A percentile compares a stretch with the other conserved stretches of the same genome.
These are phyloP conservation scores for Colletotrichum paranaense DNA, from an alignment of 2,329 filamentous ascomycete genomes.

Conservation along the genomic window DNA sequence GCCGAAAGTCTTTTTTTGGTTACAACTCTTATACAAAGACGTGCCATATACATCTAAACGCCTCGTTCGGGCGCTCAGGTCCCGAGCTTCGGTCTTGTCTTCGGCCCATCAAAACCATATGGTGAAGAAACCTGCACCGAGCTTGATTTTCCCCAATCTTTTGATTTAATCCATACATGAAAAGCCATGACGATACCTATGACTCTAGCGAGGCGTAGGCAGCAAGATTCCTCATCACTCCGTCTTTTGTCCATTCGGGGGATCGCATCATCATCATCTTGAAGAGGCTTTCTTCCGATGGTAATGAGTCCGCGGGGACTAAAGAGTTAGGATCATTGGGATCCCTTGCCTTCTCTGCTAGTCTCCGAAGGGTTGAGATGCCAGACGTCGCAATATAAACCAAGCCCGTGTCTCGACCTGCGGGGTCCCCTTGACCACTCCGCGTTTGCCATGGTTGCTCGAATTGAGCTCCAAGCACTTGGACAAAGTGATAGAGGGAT, in stretches of 20 bases:
- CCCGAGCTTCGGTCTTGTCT: neutral
- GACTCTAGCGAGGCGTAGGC: slow-evolving; percentile 67
- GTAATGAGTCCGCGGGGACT: slow-evolving; percentile 71
- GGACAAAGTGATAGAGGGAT: slow-evolving; percentile 80
- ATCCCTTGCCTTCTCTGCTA: slow-evolving; percentile 76
- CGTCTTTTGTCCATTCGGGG: slow-evolving; percentile 70
- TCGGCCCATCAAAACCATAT: neutral
- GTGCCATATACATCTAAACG: neutral
- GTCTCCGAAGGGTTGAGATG: slow-evolving; percentile 73
- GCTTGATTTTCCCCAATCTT: neutral
- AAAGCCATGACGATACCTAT: neutral
- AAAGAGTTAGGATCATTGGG: slow-evolving; percentile 60
- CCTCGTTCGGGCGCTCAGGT: neutral
- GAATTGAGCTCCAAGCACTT: slow-evolving; percentile 75
- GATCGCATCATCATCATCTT: slow-evolving; percentile 74
- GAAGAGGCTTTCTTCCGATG: slow-evolving; percentile 74
- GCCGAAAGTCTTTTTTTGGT: slow-evolving; percentile 30
- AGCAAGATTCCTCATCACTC: slow-evolving; percentile 76
- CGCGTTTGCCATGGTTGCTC: slow-evolving; percentile 54
- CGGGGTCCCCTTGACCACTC: slow-evolving; percentile 44
- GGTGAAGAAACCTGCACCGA: neutral
- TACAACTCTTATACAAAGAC: slow-evolving; percentile 34
- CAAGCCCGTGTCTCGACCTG: slow-evolving; percentile 57
- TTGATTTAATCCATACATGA: neutral
- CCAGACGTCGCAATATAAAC: slow-evolving; percentile 76